Conservation (phyloP, 768 basidiomycete genomes). For the Amanita pallidorosea region DNA sequence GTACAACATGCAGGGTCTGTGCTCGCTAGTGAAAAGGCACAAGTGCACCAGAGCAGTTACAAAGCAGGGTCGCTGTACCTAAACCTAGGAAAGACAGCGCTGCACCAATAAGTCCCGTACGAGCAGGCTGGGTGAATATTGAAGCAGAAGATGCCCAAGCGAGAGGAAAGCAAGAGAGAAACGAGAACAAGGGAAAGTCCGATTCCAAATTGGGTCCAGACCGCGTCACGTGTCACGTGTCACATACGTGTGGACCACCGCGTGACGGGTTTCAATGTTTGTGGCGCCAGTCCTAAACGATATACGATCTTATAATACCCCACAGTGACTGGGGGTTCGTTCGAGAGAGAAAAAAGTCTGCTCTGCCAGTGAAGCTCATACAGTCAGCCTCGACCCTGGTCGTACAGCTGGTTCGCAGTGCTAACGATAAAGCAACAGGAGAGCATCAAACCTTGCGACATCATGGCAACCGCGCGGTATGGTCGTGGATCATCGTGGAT, state of each 20-base stretch:
- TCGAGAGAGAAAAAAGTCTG: neutral
- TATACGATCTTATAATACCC: neutral
- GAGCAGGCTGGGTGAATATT: neutral
- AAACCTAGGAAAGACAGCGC: too few species aligned
- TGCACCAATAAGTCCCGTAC: too few species aligned
- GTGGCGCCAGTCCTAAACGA: neutral
- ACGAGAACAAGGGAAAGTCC: neutral
- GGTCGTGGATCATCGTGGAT: neutral
- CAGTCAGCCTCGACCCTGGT: neutral
- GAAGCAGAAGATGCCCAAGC: neutral
- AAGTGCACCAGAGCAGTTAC: neutral
- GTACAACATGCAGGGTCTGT: neutral
- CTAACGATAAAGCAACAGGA: neutral
- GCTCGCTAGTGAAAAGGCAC: neutral
- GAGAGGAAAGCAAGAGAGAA: neutral
- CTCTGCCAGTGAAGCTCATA: neutral
- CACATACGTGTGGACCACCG: neutral
- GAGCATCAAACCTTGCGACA: neutral
- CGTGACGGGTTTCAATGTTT: neutral
- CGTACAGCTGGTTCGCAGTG: neutral
- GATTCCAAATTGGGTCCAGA: neutral
- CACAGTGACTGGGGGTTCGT: neutral
- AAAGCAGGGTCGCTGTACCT: neutral
- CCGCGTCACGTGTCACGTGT: neutral
- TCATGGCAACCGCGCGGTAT: conserved; percentile 3